A percentile compares a stretch with the other conserved stretches of the same genome.
Evolutionary conservation across 192 early-diverging fungal species (phyloP).

Genomic region (Coemansia sp.): DNA sequence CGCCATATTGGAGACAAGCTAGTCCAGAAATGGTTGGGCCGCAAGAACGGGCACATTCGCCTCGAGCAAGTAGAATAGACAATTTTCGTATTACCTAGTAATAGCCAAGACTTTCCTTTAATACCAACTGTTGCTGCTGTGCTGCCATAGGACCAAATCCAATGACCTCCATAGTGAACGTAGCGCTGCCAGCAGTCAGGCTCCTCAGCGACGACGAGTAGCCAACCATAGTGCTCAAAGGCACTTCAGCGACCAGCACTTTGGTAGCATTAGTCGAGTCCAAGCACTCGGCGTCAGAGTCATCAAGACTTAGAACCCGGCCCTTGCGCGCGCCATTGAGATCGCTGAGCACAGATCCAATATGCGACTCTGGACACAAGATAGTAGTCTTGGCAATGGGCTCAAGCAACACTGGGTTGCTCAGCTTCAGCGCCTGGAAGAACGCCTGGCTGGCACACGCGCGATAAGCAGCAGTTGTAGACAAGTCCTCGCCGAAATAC

Average conservation of each 20-base stretch:
- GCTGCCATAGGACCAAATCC: constrained; percentile 79
- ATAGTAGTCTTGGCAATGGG: constrained; percentile 82
- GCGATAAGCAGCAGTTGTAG: constrained; percentile 64
- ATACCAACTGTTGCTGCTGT: constrained; percentile 70
- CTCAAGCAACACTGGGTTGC: constrained; percentile 64
- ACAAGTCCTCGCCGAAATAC: constrained; percentile 59
- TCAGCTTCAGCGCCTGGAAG: constrained; percentile 57
- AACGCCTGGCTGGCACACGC: constrained; percentile 67
- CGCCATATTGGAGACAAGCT: not conserved
- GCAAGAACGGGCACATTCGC: not conserved
- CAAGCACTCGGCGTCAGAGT: constrained; percentile 23
- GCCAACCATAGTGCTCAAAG: constrained; percentile 81
- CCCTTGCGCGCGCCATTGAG: constrained; percentile 78
- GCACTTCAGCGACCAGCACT: constrained; percentile 61
- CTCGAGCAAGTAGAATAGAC: not conserved
- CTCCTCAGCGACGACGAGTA: constrained; percentile 81
- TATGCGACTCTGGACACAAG: constrained; percentile 66
- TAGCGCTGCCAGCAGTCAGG: constrained; percentile 84
- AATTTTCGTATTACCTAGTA: constrained; percentile 16
- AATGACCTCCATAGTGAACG: constrained; percentile 81
- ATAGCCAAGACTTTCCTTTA: constrained; percentile 69
- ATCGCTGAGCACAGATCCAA: constrained; percentile 82
- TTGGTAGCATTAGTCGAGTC: constrained; percentile 21
- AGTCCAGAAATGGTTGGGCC: not conserved
- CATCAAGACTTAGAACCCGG: constrained; percentile 64